Conservation (phyloP, 2,329 filamentous ascomycete genomes). For the Lasiodiplodia citricola region DNA sequence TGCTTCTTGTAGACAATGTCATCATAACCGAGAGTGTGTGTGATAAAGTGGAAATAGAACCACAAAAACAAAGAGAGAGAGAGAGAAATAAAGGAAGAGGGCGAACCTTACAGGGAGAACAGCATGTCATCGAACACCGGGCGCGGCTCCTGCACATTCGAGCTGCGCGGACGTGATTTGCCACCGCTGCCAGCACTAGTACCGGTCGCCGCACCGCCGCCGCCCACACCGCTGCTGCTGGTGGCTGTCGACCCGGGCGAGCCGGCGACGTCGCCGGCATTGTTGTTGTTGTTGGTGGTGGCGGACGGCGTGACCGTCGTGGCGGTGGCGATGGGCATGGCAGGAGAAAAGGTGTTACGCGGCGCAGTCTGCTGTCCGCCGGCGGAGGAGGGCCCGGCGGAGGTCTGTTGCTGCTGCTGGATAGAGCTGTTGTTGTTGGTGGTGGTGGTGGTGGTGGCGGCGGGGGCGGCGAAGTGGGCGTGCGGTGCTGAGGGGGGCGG, state of each 20-base stretch:
- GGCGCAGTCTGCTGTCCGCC: not conserved
- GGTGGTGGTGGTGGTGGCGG: not conserved
- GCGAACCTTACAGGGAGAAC: conserved; percentile 24
- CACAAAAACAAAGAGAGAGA: not conserved
- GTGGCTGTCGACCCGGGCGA: conserved; percentile 1
- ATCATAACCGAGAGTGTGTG: not conserved
- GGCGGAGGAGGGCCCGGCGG: not conserved
- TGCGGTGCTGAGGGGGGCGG: conserved; percentile 7
- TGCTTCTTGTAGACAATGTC: not conserved
- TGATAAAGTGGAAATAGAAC: not conserved
- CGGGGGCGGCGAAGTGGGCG: not conserved
- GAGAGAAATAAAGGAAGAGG: not conserved
- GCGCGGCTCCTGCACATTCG: conserved; percentile 8
- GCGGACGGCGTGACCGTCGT: not conserved
- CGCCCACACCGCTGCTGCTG: not conserved
- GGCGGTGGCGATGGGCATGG: not conserved
- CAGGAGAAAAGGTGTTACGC: not conserved
- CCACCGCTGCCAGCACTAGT: not conserved
- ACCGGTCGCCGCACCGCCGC: not conserved
- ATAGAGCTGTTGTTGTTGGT: not conserved
- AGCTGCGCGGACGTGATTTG: conserved; percentile 20
- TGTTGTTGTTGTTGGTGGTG: not conserved
- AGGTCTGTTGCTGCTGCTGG: not conserved
- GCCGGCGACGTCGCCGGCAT: not conserved
- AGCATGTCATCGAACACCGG: conserved; percentile 25